Base-by-base conservation (phyloP, 345 rosid genomes). In the Eucalyptus guilfoylei region DNA sequence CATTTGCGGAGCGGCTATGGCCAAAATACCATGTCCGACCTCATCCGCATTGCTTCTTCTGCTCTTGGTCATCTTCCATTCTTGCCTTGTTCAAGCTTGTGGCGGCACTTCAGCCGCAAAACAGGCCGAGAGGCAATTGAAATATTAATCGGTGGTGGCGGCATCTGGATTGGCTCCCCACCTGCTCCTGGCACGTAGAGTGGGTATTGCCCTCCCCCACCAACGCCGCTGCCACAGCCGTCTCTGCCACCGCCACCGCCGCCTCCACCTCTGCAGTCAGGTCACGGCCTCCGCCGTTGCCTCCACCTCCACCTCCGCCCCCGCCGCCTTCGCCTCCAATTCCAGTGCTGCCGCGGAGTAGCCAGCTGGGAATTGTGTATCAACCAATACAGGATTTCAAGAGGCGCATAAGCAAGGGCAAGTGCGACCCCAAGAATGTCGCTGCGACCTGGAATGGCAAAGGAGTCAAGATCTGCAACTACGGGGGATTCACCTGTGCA, bases 401-500 rank as follows among this genome's bases (percentile, higher is more conserved):
- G 89, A 62, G 26, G 32, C 93, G 87, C 52, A 90, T 93, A 37
- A 87, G 86, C 44, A 62, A 6, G 40, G 42, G 42, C 24, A 86
- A 42, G 16, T 86, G 87, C 34, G 93, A 93, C 60, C n/a, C n/a
- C n/a, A n/a, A n/a, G 24, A 49, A 49, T 11, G 44, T 49, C 85
- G 88, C 88, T 6, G 28, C 11, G 1, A 90, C 91, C 19, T 93
- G 94, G 94, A 76, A 50, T 9, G 94, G 93, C 72, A 50, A 52
- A 6, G 94, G 92, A 55, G 14, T 58, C 45, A 89, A 92, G 60
- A 86, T 89, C n/a, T 92, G 94, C 87, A 88, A 67, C 1, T 93
- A 90, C 88, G 60, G 9, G 85, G 95, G 95, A 19, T 92, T 89
- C 89, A 2, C n/a, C 23, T 93, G 95, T n/a, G 92, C 89, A 50